A percentile compares a stretch with the other conserved stretches of the same genome.
These are phyloP conservation scores for Berberis vulgaris DNA, from an alignment of 164 flowering plant genomes.

Conservation along the genomic window DNA sequence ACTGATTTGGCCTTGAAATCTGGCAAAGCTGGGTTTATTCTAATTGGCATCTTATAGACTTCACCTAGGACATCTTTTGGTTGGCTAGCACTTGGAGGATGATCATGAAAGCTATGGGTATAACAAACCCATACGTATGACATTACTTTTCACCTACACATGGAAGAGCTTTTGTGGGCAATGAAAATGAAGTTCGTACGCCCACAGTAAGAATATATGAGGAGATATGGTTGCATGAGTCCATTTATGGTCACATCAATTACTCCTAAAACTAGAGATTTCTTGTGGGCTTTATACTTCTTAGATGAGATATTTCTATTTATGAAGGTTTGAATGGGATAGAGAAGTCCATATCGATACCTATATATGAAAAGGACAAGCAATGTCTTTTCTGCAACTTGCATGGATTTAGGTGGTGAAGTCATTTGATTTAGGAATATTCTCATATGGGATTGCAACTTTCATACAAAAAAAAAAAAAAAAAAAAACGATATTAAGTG, in stretches of 20 bases:
- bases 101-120: background rate
- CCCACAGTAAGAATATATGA: background rate
- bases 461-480: too few species aligned
- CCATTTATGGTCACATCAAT: conserved; percentile 1
- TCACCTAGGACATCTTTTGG: too few species aligned
- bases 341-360: background rate
- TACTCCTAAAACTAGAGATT: background rate
- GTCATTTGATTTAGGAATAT: too few species aligned
- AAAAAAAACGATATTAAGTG: too few species aligned
- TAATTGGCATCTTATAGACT: too few species aligned
- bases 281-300: background rate
- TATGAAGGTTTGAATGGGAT: background rate
- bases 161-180: background rate
- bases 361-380: background rate
- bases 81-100: too few species aligned
- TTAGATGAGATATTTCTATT: background rate
- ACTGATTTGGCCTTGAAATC: too few species aligned
- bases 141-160: background rate
- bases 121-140: conserved; percentile 3
- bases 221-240: conserved; percentile 1
- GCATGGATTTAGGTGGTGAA: background rate
- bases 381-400: background rate
- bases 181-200: background rate
- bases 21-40: too few species aligned
- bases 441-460: too few species aligned